Conservation (phyloP, 192 early-diverging fungal genomes). For the Chytriomyces hyalinus region DNA sequence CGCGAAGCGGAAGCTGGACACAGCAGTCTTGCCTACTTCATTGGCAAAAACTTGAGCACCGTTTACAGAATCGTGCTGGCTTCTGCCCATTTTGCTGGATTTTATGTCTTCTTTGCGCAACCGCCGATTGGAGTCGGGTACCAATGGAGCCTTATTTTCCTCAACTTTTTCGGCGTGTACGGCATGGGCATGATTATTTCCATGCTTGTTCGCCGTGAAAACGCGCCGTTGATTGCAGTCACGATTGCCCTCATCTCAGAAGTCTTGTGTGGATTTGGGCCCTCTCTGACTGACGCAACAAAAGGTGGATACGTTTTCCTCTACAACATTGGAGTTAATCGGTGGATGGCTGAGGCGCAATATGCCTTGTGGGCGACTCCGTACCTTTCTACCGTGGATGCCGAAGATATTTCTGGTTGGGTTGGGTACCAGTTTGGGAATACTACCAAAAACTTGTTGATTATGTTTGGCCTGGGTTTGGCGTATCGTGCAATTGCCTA, state of each 20-base stretch:
- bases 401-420: neutral
- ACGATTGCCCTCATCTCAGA: constrained; percentile 30
- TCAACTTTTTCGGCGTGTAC: constrained; percentile 48
- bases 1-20: constrained; percentile 55
- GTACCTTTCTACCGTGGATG: constrained; percentile 22
- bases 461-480: constrained; percentile 46
- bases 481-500: constrained; percentile 45
- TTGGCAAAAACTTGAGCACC: constrained; percentile 41
- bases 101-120: constrained; percentile 36
- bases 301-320: constrained; percentile 30
- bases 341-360: constrained; percentile 43
- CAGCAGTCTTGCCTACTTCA: constrained; percentile 28
- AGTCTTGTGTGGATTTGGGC: constrained; percentile 46
- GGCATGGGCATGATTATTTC: constrained; percentile 36
- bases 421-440: constrained; percentile 43
- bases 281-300: constrained; percentile 29
- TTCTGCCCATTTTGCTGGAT: constrained; percentile 38
- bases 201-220: constrained; percentile 40
- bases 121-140: constrained; percentile 31
- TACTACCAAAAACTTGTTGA: constrained; percentile 30
- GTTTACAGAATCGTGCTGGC: constrained; percentile 38
- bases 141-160: constrained; percentile 33
- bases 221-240: constrained; percentile 42
- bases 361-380: constrained; percentile 26
- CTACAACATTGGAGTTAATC: constrained; percentile 38